Evolutionary conservation across 495 filamentous ascomycete species (phyloP).

Genomic region (Podospora sp.): DNA sequence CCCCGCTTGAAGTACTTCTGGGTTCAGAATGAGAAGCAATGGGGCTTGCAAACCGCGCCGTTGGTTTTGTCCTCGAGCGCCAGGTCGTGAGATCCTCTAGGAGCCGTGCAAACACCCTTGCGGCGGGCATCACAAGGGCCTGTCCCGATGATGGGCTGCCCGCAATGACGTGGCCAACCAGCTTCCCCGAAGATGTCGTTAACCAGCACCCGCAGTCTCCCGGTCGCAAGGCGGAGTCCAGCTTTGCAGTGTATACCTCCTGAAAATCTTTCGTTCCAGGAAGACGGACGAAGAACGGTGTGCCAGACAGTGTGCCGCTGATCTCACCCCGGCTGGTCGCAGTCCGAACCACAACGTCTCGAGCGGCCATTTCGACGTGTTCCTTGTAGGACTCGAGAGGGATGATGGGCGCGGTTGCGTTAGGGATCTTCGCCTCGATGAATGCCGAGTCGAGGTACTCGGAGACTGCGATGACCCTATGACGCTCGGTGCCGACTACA

Average conservation of each 20-base stretch:
- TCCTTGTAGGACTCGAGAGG: neutral
- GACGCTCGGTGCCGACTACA: neutral
- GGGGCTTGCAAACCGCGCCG: too few species aligned
- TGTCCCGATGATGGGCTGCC: neutral
- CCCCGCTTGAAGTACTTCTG: too few species aligned
- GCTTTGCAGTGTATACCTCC: slow-evolving; percentile 5
- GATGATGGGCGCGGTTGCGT: neutral
- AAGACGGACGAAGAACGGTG: neutral
- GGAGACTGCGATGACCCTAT: neutral
- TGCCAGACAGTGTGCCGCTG: neutral
- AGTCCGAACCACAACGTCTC: neutral
- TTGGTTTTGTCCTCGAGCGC: too few species aligned
- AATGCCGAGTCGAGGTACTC: slow-evolving; percentile 1
- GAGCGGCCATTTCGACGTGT: neutral
- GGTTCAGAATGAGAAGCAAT: too few species aligned
- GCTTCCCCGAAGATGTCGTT: neutral
- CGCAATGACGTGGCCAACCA: slow-evolving; percentile 1
- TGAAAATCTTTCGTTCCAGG: neutral
- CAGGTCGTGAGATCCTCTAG: neutral
- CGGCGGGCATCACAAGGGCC: neutral
- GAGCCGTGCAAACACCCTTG: slow-evolving; percentile 4
- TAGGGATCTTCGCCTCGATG: neutral
- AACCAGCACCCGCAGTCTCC: slow-evolving; percentile 7
- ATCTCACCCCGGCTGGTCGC: neutral
- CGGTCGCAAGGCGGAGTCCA: neutral